These are phyloP conservation scores for Casuarina cunninghamiana DNA, from an alignment of 306 rosid genomes.

Conservation along the genomic window DNA sequence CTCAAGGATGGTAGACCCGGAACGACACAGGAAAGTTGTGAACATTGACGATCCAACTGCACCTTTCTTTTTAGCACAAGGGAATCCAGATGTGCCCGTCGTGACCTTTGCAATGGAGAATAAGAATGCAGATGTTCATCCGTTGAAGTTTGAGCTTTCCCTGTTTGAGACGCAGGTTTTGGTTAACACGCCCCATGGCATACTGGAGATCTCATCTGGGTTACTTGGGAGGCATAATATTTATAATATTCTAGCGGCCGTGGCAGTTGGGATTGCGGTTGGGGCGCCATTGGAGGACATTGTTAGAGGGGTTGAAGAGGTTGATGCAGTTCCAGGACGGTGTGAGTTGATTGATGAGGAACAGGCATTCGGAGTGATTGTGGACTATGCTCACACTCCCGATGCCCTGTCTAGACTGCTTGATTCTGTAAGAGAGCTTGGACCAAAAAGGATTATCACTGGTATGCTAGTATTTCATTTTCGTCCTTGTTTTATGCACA, in stretches of 20 bases:
- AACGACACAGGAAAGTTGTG: constrained; percentile 82
- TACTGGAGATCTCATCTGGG: constrained; percentile 92
- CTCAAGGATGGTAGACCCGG: constrained; percentile 81
- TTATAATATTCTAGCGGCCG: constrained; percentile 89
- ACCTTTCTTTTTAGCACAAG: constrained; percentile 62
- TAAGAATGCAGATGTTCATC: constrained; percentile 83
- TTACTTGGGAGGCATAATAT: constrained; percentile 90
- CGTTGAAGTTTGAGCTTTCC: constrained; percentile 83
- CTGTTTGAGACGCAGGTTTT: constrained; percentile 95
- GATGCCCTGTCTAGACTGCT: constrained; percentile 87
- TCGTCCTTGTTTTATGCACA: not conserved
- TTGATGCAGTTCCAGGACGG: constrained; percentile 95
- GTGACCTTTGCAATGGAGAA: constrained; percentile 85
- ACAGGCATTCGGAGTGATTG: constrained; percentile 92
- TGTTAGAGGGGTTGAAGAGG: constrained; percentile 96
- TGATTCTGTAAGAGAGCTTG: constrained; percentile 92
- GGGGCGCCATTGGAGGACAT: constrained; percentile 97
- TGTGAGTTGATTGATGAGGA: constrained; percentile 96
- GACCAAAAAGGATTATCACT: constrained; percentile 80
- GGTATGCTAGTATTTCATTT: constrained; percentile 49
- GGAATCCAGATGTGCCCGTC: constrained; percentile 76
- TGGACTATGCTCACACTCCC: constrained; percentile 93
- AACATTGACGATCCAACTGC: constrained; percentile 83
- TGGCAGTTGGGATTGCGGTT: constrained; percentile 93
- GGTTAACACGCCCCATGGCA: constrained; percentile 88